Conservation (phyloP, 345 rosid genomes). For the Zanthoxylum bungeanum region DNA sequence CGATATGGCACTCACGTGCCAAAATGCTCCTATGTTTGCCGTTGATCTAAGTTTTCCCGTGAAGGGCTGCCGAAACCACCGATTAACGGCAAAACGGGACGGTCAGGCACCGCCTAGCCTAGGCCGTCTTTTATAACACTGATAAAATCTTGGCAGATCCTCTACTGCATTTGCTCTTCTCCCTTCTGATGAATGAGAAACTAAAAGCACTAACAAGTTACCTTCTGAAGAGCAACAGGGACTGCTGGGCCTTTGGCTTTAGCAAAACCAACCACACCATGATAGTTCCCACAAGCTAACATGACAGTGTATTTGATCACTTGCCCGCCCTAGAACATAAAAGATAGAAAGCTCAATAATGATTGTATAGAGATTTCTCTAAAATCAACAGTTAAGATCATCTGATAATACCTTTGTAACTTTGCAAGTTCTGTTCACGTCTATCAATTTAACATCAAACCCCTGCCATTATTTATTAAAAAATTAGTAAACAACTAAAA, state of each 20-base stretch:
- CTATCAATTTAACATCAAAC: slow-evolving; percentile 80
- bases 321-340: slow-evolving; percentile 60
- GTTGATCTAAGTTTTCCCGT: no score
- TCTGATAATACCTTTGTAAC: slow-evolving; percentile 73
- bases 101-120: no score
- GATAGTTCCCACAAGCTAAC: slow-evolving; percentile 85
- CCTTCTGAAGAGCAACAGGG: slow-evolving; percentile 89
- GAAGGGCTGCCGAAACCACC: no score
- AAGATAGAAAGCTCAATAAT: slow-evolving; percentile 17
- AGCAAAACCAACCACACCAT: slow-evolving; percentile 88
- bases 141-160: background rate
- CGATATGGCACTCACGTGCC: no score
- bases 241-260: slow-evolving; percentile 81
- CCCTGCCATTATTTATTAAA: slow-evolving; percentile 53
- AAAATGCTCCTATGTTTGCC: no score
- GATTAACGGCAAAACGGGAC: no score
- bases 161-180: background rate
- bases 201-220: slow-evolving; percentile 20
- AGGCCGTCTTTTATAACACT: no score
- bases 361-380: background rate
- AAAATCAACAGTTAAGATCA: slow-evolving; percentile 4
- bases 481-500: slow-evolving; percentile 9
- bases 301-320: slow-evolving; percentile 76
- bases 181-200: background rate
- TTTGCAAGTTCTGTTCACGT: slow-evolving; percentile 84